These are phyloP conservation scores for Ascochyta lentis DNA, from an alignment of 2,329 filamentous ascomycete genomes.

Conservation along the genomic window DNA sequence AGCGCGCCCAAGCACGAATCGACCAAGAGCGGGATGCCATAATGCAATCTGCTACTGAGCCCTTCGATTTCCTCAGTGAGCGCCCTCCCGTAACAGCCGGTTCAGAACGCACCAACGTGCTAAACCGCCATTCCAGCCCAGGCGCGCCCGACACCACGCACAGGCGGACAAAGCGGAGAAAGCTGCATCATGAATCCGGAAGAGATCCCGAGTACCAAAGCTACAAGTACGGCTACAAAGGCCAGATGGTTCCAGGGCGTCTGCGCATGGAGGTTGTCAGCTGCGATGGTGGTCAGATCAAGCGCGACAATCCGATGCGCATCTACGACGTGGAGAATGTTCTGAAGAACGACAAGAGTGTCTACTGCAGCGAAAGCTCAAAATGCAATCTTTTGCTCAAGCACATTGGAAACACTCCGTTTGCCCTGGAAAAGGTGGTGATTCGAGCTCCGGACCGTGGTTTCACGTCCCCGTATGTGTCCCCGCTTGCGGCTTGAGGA, in stretches of 20 bases:
- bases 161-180: constrained; percentile 46
- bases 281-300: constrained; percentile 80
- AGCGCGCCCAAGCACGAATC: constrained; percentile 42
- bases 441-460: constrained; percentile 84
- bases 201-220: constrained; percentile 34
- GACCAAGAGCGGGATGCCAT: constrained; percentile 32
- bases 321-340: constrained; percentile 71
- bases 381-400: constrained; percentile 85
- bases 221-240: constrained; percentile 84
- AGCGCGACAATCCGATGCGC: constrained; percentile 62
- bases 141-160: constrained; percentile 22
- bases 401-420: constrained; percentile 80
- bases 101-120: constrained; percentile 6
- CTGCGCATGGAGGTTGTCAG: constrained; percentile 87
- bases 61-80: constrained; percentile 36
- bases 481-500: constrained; percentile 10
- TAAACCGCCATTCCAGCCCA: constrained; percentile 4
- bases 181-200: constrained; percentile 47
- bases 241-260: constrained; percentile 82
- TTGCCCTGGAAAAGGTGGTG: constrained; percentile 82
- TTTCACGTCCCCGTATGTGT: constrained; percentile 83
- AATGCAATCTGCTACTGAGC: constrained; percentile 30
- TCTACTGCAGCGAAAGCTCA: constrained; percentile 90
- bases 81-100: constrained; percentile 9
- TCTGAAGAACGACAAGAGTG: constrained; percentile 78